Conservation (phyloP, 371 early-diverging fungal genomes). For the Lichtheimia ramosa region DNA sequence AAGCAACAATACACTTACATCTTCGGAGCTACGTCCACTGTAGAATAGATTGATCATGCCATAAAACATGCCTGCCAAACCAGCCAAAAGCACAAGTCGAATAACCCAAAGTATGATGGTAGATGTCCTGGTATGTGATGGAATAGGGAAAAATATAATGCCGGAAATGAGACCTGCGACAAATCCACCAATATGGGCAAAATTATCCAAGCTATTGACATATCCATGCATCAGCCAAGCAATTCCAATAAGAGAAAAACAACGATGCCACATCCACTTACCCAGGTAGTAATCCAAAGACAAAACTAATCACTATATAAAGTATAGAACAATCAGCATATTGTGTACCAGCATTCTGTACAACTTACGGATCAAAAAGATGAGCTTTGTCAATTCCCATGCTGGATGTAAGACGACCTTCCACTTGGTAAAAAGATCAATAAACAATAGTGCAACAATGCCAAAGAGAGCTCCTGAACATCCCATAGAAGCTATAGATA, state of each 20-base stretch:
- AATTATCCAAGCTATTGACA: conserved; percentile 67
- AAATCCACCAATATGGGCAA: conserved; percentile 58
- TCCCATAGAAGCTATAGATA: conserved; percentile 58
- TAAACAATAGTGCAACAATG: conserved; percentile 64
- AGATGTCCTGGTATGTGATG: conserved; percentile 22
- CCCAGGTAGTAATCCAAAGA: conserved; percentile 65
- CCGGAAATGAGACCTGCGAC: conserved; percentile 21
- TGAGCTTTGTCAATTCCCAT: conserved; percentile 34
- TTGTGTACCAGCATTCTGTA: background rate
- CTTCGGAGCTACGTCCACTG: conserved; percentile 30
- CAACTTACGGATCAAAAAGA: conserved; percentile 9
- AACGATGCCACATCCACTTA: background rate
- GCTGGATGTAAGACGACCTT: conserved; percentile 16
- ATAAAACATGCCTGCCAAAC: conserved; percentile 11
- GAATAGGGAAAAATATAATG: conserved; percentile 32
- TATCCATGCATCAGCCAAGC: background rate
- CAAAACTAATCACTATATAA: conserved; percentile 28
- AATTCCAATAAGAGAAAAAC: background rate
- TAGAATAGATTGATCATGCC: conserved; percentile 9
- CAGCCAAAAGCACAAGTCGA: conserved; percentile 21
- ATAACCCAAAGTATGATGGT: conserved; percentile 23
- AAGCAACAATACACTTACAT: conserved; percentile 6
- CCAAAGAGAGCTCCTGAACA: conserved; percentile 77
- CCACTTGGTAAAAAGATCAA: conserved; percentile 77
- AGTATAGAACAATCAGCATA: background rate